Evolutionary conservation across 2,329 filamentous ascomycete genomes (phyloP).

Genomic region (Fusarium papillatum): DNA sequence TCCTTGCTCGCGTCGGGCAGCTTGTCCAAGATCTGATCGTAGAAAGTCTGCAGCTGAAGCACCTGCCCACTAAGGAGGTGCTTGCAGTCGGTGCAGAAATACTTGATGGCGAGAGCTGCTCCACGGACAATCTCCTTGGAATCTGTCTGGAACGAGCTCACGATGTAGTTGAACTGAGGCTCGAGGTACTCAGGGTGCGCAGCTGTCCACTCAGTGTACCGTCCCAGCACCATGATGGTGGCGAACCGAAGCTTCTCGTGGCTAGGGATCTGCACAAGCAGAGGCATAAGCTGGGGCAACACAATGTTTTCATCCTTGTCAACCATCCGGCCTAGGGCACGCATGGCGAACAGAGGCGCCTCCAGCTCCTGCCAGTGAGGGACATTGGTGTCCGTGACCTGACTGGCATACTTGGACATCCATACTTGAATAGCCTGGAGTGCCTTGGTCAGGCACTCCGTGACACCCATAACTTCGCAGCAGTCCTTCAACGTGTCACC

Average conservation of each 20-base stretch:
- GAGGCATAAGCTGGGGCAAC: constrained; percentile 90
- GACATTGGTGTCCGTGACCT: constrained; percentile 80
- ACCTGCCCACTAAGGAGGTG: constrained; percentile 88
- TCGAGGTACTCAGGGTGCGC: constrained; percentile 94
- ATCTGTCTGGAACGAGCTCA: constrained; percentile 89
- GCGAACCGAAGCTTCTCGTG: constrained; percentile 99
- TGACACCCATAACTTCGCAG: constrained; percentile 95
- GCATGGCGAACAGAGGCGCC: constrained; percentile 93
- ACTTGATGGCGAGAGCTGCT: constrained; percentile 94
- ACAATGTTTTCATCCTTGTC: constrained; percentile 89
- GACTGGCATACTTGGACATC: constrained; percentile 85
- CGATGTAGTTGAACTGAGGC: constrained; percentile 95
- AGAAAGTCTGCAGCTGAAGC: constrained; percentile 90
- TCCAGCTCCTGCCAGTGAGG: constrained; percentile 98
- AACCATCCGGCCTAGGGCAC: constrained; percentile 97
- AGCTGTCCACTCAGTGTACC: constrained; percentile 98
- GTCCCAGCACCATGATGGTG: constrained; percentile 95
- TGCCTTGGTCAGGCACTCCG: constrained; percentile 91
- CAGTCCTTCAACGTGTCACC: constrained; percentile 98
- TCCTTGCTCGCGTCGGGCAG: constrained; percentile 91
- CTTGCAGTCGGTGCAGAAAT: constrained; percentile 96
- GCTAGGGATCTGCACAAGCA: constrained; percentile 93
- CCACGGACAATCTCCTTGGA: constrained; percentile 94
- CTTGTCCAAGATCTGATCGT: constrained; percentile 89
- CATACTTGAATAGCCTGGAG: constrained; percentile 89